phyloP scores from a whole-genome alignment of 164 flowering plant genomes.

The Sedum album region DNA sequence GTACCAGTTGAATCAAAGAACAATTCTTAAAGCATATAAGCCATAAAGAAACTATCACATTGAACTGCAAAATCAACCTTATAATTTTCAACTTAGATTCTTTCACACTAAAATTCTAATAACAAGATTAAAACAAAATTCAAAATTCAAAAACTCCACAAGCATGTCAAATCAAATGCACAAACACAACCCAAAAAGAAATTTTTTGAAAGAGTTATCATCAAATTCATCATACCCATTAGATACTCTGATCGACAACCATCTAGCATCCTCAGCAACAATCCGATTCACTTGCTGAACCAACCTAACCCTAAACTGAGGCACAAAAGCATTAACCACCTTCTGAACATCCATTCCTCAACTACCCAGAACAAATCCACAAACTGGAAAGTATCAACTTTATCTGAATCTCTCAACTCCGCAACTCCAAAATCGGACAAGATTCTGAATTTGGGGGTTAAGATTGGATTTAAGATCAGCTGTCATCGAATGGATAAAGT shows the following conservation, averaged over 20 bases:
- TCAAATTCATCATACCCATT: not conserved
- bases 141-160: not conserved
- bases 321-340: not conserved
- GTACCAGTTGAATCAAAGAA: not conserved
- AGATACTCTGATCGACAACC: not conserved
- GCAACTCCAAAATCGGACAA: not conserved
- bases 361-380: not conserved
- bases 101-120: not conserved
- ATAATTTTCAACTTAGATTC: not conserved
- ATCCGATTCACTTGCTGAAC: not conserved
- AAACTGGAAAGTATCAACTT: not conserved
- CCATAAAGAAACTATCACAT: not conserved
- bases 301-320: constrained; percentile 2
- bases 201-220: not conserved
- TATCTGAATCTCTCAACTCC: not conserved
- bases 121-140: not conserved
- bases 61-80: not conserved
- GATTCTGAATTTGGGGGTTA: not conserved
- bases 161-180: not conserved
- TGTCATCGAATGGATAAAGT: constrained; percentile 1
- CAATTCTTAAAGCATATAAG: not conserved
- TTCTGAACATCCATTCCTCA: not conserved
- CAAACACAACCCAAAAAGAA: not conserved
- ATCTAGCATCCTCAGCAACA: not conserved
- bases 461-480: not conserved